These are phyloP conservation scores for Umbelopsis ramanniana DNA, from an alignment of 192 early-diverging fungal species.

Conservation along the genomic window DNA sequence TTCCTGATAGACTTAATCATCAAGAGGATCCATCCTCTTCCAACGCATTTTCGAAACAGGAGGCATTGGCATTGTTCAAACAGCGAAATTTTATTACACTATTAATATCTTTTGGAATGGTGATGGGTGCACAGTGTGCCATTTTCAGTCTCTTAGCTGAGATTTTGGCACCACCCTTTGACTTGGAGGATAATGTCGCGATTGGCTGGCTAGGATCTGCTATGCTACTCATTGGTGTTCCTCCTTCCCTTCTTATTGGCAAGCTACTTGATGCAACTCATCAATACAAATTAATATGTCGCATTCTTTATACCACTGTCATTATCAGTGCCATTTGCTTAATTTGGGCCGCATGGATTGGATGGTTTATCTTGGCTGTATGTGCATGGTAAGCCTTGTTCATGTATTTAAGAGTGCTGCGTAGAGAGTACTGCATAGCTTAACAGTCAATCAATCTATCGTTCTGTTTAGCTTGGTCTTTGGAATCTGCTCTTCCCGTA, in stretches of 20 bases:
- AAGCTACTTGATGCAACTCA: slow-evolving; percentile 39
- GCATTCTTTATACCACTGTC: slow-evolving; percentile 28
- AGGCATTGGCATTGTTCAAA: slow-evolving; percentile 22
- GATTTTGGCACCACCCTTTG: slow-evolving; percentile 43
- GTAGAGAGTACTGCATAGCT: background rate
- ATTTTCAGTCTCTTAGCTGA: slow-evolving; percentile 47
- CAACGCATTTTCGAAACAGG: slow-evolving; percentile 1
- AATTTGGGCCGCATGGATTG: slow-evolving; percentile 23
- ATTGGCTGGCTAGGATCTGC: slow-evolving; percentile 39
- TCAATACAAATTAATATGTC: slow-evolving; percentile 32
- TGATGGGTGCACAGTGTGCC: slow-evolving; percentile 45
- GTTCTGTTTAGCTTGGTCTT: slow-evolving; percentile 31
- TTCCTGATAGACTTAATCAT: background rate
- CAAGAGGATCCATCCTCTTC: background rate
- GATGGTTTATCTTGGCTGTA: slow-evolving; percentile 23
- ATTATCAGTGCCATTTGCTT: slow-evolving; percentile 28
- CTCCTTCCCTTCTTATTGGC: slow-evolving; percentile 40
- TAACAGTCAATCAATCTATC: background rate
- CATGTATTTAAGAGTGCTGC: background rate
- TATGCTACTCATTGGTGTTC: slow-evolving; percentile 41
- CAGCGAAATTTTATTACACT: slow-evolving; percentile 37
- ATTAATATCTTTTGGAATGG: slow-evolving; percentile 38
- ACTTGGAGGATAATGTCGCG: slow-evolving; percentile 25
- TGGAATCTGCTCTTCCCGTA: slow-evolving; percentile 46
- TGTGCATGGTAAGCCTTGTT: slow-evolving; percentile 36